These are phyloP conservation scores for Aspergillus affinis DNA, from an alignment of 495 filamentous ascomycete genomes.

Conservation along the genomic window DNA sequence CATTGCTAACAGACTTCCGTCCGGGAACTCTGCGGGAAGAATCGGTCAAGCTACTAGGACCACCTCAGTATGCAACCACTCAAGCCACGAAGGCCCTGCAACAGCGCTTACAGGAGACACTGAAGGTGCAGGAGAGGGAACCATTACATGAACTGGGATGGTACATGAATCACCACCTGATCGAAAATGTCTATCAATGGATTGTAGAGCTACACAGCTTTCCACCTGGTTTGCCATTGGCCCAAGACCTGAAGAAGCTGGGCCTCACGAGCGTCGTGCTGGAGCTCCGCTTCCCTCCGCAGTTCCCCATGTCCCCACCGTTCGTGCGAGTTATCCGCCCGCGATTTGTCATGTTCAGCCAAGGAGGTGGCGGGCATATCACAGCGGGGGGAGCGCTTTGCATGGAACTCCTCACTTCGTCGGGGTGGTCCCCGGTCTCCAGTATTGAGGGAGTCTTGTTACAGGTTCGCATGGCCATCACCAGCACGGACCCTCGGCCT, in stretches of 20 bases:
- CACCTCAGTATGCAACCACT: slow-evolving; percentile 68
- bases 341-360: slow-evolving; percentile 66
- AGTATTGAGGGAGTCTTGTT: slow-evolving; percentile 79
- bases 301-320: slow-evolving; percentile 77
- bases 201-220: slow-evolving; percentile 90
- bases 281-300: slow-evolving; percentile 74
- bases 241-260: slow-evolving; percentile 67
- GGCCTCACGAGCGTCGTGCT: slow-evolving; percentile 67
- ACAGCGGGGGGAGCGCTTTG: slow-evolving; percentile 87
- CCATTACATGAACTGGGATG: slow-evolving; percentile 76
- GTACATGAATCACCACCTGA: slow-evolving; percentile 65
- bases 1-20: slow-evolving; percentile 58
- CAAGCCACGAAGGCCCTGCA: slow-evolving; percentile 62
- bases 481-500: slow-evolving; percentile 63
- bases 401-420: slow-evolving; percentile 85
- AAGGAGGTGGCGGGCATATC: slow-evolving; percentile 85
- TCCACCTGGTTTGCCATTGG: slow-evolving; percentile 64
- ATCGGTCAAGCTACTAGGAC: slow-evolving; percentile 54
- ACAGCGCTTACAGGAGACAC: slow-evolving; percentile 57
- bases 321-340: slow-evolving; percentile 85
- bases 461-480: slow-evolving; percentile 81
- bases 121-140: slow-evolving; percentile 62
- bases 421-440: slow-evolving; percentile 73
- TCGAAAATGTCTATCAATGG: slow-evolving; percentile 85
- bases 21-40: slow-evolving; percentile 61